Evolutionary conservation across 2,329 filamentous ascomycete species (phyloP), one percentile per base, ranked within the genome.

Genomic region (Fonsecaea nubica): DNA sequence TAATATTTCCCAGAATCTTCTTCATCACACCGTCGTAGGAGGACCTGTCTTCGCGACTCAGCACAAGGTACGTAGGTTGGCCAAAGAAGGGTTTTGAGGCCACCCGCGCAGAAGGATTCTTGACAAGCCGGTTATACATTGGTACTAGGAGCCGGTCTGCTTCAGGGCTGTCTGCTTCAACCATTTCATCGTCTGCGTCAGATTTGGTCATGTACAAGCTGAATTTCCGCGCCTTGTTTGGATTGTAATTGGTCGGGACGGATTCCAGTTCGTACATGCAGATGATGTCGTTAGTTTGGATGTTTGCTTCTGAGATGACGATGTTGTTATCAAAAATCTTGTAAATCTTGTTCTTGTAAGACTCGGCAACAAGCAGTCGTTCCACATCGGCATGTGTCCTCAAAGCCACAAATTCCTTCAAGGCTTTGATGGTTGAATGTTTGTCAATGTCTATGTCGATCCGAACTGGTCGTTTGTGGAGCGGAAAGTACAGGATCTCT

Each of bases 331-430:
- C 86, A 71, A 95, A 93, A 58, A 92, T 85, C 75, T 93, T 94
- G 82, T 93, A 98, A 77, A 97, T 93, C 72, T 90, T 92, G 72
- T 88, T 84, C 72, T 88, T 90, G 76, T 92, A 96, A 58, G 96
- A 88, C 74, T 99, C 95, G 0, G 88, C 89, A 13, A 89, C 89
- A 75, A 97, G 88, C n/a, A 97, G 89, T 84, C 58, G 83, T 76
- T 63, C 80, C 67, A 85, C 87, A 73, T 75, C 80, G 72, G 74
- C 77, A 45, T 75, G 73, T 63, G 86, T 80, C 72, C 85, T 86
- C 68, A 82, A 82, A 7, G 83, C 86, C 25, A 90, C 80, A 45
- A 81, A 81, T 58, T 87, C 77, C 63, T 80, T 82, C 63, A 82
- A 72, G 1, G 74, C 71, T 65, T 76, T 77, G 70, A 93, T 84